phyloP scores from a whole-genome alignment of 129 eudicot genomes.

The Daucus carota region DH1_v3.0 NC_030385.2:36404501-36405000 shows the following conservation, averaged over 20 bases:
- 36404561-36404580: background rate
- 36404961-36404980: constrained; percentile 16
- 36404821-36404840: background rate
- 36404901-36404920: constrained; percentile 28
- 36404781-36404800: constrained; percentile 29
- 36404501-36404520: too few species aligned
- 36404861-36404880: constrained; percentile 22
- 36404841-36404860: background rate
- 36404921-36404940: constrained; percentile 35
- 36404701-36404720: constrained; percentile 44
- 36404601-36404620: background rate
- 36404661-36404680: background rate
- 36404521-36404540: background rate
- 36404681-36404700: background rate
- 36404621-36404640: background rate
- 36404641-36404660: background rate
- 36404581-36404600: background rate
- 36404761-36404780: constrained; percentile 69
- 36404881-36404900: constrained; percentile 29
- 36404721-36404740: constrained; percentile 70
- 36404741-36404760: constrained; percentile 98
- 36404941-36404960: constrained; percentile 36
- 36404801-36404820: background rate
- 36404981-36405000: background rate
- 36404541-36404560: background rate